phyloP scores from a whole-genome alignment of 345 rosid genomes.

The Eucalyptus grandis region DNA sequence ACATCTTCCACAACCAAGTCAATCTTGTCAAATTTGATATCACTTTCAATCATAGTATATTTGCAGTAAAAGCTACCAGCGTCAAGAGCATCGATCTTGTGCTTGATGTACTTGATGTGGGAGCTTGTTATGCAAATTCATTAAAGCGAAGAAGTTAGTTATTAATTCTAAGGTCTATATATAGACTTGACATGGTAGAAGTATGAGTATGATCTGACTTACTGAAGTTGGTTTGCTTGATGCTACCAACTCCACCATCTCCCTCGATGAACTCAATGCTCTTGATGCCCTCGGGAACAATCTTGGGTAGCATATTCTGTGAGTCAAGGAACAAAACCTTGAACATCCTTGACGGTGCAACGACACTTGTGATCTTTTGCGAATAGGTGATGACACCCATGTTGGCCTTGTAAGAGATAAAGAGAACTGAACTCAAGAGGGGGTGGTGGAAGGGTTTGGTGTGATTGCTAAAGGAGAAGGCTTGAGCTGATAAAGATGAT shows the following conservation, averaged over 20 bases:
- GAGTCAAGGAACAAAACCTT: not conserved
- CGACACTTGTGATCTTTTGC: not conserved
- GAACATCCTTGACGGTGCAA: not conserved
- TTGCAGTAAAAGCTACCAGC: too few relatives aligned
- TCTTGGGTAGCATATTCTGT: not conserved
- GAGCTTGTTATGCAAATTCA: too few relatives aligned
- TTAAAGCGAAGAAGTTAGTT: too few relatives aligned
- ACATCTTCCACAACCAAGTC: too few relatives aligned
- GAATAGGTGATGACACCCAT: not conserved
- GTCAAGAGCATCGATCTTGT: too few relatives aligned
- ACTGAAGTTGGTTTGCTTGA: constrained; percentile 2
- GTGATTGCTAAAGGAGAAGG: too few relatives aligned
- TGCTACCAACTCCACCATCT: constrained; percentile 23
- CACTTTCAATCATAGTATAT: too few relatives aligned
- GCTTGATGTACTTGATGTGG: too few relatives aligned
- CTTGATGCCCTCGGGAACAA: constrained; percentile 11
- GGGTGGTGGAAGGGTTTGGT: not conserved
- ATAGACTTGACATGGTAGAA: too few relatives aligned
- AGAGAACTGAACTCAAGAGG: not conserved
- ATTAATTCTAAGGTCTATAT: too few relatives aligned
- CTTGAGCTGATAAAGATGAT: too few relatives aligned
- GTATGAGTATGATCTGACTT: not conserved
- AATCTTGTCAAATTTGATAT: too few relatives aligned
- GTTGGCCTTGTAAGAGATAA: not conserved
- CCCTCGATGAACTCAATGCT: constrained; percentile 11